Percentiles rank a stretch among this genome's conserved stretches.
Conservation (phyloP, 495 filamentous ascomycete species). For the Penicillium soppii region DNA sequence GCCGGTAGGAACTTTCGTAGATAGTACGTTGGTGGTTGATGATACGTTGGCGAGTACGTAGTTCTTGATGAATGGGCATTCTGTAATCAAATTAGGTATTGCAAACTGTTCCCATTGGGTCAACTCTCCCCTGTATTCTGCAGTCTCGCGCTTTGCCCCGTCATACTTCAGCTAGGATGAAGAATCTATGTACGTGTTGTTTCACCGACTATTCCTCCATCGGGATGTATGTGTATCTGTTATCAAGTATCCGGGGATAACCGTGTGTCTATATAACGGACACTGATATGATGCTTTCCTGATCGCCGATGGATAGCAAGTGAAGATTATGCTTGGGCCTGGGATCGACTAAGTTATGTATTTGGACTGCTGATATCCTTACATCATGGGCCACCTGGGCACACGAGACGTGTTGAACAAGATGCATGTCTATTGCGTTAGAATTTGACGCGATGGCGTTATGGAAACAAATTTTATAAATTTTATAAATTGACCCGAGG, state of each 20-base stretch:
- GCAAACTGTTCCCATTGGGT: background rate
- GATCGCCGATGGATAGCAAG: background rate
- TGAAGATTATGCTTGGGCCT: background rate
- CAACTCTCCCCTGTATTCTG: background rate
- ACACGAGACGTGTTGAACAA: background rate
- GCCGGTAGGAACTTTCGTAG: background rate
- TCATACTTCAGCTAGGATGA: background rate
- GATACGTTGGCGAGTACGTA: too few species aligned
- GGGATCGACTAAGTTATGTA: too few species aligned
- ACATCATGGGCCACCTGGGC: conserved; percentile 2
- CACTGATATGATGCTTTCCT: background rate
- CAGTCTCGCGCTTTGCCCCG: background rate
- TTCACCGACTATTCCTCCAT: conserved; percentile 1
- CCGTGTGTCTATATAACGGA: background rate
- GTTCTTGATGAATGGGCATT: too few species aligned
- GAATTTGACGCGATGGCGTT: background rate
- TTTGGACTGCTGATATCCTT: background rate
- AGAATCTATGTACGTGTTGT: too few species aligned
- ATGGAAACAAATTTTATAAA: background rate
- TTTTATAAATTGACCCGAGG: background rate
- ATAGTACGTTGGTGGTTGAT: too few species aligned
- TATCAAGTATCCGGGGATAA: conserved; percentile 1
- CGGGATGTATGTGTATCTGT: too few species aligned
- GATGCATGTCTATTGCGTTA: background rate
- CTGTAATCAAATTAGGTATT: background rate